A percentile compares a stretch with the other conserved stretches of the same genome.
Conservation (phyloP, 1,284 basidiomycete species). For the Cutaneotrichosporon sp. region DNA sequence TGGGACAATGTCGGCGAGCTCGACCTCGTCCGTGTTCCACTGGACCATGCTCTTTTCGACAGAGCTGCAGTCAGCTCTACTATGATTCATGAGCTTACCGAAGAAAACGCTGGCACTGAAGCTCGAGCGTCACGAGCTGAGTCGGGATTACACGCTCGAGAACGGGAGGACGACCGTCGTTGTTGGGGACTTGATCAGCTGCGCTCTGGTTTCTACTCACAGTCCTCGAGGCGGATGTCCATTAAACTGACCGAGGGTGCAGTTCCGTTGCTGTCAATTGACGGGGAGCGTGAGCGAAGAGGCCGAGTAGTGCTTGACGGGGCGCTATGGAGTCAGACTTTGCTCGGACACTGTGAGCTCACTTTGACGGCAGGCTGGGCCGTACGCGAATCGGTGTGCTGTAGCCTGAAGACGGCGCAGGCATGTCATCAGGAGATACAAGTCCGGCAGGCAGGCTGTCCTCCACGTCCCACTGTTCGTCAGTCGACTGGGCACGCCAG, state of each 20-base stretch:
- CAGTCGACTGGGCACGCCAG: too few species aligned
- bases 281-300: too few species aligned
- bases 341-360: too few species aligned
- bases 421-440: too few species aligned
- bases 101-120: conserved; percentile 37
- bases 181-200: neutral
- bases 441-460: too few species aligned
- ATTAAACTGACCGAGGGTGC: neutral
- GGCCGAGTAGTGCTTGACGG: too few species aligned
- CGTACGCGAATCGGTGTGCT: too few species aligned
- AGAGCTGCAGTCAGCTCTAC: conserved; percentile 14
- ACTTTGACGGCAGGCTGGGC: too few species aligned
- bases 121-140: conserved; percentile 35
- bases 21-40: conserved; percentile 57
- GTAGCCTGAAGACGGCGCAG: too few species aligned
- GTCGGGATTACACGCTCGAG: conserved; percentile 21
- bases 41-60: conserved; percentile 24
- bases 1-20: conserved; percentile 52
- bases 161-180: neutral
- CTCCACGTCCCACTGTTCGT: too few species aligned
- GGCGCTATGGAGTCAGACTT: too few species aligned
- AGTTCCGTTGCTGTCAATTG: neutral
- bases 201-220: neutral
- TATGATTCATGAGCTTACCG: conserved; percentile 13
- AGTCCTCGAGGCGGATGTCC: neutral